Evolutionary conservation across 2,329 filamentous ascomycete genomes (phyloP), one percentile per base, ranked within the genome.

Genomic region (Pseudogymnoascus verrucosus): DNA sequence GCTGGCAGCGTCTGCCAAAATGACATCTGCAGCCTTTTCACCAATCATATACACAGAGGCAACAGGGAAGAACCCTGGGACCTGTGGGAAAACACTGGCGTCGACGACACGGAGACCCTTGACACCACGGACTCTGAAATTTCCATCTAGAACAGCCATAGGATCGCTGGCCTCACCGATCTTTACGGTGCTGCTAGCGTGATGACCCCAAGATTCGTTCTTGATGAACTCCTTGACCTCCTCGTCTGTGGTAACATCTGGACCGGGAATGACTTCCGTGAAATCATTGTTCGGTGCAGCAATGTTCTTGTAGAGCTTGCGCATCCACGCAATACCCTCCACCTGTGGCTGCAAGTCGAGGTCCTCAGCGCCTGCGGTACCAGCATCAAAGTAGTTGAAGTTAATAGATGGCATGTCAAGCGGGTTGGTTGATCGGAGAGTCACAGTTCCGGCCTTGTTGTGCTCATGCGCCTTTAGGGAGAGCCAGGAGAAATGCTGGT

Each of bases 391-490:
- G 73, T 81, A 86, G 73, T 84, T 82, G 76, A 85, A 88, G 60
- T 76, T 75, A 67, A 90, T 87, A 4, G 81, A 72, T 0, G 88
- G 88, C 5, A 79, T 76, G 62, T 89, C 86, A 1, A 83, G 81
- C 0, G 88, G 87, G 70, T 90, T 82, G 0, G 81, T 75, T 0
- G 83, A 86, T 21, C 77, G 78, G 7, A 90, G 80, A 2, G 74
- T 80, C 5, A 91, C 86, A 1, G 79, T 80, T 10, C 88, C 88
- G 5, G 81, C 82, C 1, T 70, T 75, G 65, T 89, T 89, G 63
- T 83, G 81, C 0, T 86, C 80, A 68, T 87, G 85, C 0, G 82
- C 80, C 73, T 87, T 86, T 64, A 90, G 78, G 6, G 81, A 79
- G n/a, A 65, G 21, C 64, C 64, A 65, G 19, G 54, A 42, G 14